Conservation (phyloP, 2,329 filamentous ascomycete genomes). For the Fusarium newnesense region DNA sequence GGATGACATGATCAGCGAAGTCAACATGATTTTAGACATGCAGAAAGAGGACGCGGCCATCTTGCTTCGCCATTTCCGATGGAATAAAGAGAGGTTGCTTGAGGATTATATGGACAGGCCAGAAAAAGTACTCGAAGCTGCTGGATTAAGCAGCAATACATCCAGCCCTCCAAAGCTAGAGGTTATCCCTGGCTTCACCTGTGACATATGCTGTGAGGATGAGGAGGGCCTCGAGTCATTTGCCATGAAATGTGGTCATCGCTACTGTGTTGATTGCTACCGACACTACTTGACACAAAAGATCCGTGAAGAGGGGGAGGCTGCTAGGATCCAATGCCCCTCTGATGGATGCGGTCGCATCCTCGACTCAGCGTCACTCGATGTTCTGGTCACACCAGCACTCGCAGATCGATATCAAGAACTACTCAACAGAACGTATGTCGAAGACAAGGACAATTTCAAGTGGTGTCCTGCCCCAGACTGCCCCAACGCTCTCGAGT, state of each 20-base stretch:
- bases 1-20: conserved; percentile 85
- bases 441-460: conserved; percentile 93
- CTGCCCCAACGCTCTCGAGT: conserved; percentile 92
- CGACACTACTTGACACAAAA: conserved; percentile 91
- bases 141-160: conserved; percentile 79
- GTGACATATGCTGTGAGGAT: conserved; percentile 97
- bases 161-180: conserved; percentile 74
- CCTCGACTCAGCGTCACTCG: conserved; percentile 88
- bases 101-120: conserved; percentile 96
- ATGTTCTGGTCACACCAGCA: conserved; percentile 74
- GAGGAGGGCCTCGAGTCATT: conserved; percentile 81
- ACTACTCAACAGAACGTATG: conserved; percentile 91
- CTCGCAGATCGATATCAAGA: conserved; percentile 77
- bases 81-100: conserved; percentile 96
- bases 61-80: conserved; percentile 85
- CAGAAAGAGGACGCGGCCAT: conserved; percentile 91
- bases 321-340: conserved; percentile 93
- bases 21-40: conserved; percentile 90
- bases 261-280: conserved; percentile 94
- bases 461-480: conserved; percentile 99
- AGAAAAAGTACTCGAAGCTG: conserved; percentile 81
- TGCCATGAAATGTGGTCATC: conserved; percentile 93
- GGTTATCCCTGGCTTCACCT: conserved; percentile 79
- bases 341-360: conserved; percentile 88
- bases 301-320: conserved; percentile 94